A percentile compares a stretch with the other conserved stretches of the same genome.
These are phyloP conservation scores for Auriscalpium vulgare DNA, from an alignment of 768 basidiomycete species.

Conservation along the genomic window DNA sequence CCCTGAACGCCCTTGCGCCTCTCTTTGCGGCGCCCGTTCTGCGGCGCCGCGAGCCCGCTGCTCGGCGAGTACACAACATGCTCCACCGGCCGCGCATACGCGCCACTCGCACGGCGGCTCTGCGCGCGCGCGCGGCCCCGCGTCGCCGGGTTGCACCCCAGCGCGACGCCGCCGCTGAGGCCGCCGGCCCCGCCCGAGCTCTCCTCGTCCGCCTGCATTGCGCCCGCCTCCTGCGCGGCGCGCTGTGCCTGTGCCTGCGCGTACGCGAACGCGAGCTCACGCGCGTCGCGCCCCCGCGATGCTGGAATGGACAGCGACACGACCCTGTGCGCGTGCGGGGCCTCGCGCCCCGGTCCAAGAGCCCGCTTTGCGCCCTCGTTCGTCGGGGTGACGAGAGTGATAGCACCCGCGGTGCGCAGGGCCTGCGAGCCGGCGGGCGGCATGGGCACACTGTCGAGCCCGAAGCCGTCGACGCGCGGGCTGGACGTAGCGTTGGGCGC, in stretches of 20 bases:
- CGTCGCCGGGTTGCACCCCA: slow-evolving; percentile 4
- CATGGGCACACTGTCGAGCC: slow-evolving; percentile 3
- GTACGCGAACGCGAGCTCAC: not conserved
- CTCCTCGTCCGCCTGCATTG: slow-evolving; percentile 2
- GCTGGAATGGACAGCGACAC: slow-evolving; percentile 1
- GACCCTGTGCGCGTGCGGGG: slow-evolving; percentile 1
- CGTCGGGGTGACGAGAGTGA: no score
- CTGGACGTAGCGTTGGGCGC: slow-evolving; percentile 13
- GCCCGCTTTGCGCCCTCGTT: no score
- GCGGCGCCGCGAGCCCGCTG: not conserved
- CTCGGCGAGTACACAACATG: slow-evolving; percentile 10
- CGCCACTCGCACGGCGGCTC: slow-evolving; percentile 1
- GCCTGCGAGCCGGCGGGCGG: not conserved
- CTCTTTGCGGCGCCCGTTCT: not conserved
- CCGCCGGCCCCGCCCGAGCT: slow-evolving; percentile 6
- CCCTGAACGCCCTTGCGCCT: not conserved
- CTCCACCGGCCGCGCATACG: slow-evolving; percentile 12
- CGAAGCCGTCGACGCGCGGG: slow-evolving; percentile 4
- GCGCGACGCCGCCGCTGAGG: slow-evolving; percentile 10
- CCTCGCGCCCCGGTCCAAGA: no score
- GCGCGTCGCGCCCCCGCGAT: slow-evolving; percentile 1
- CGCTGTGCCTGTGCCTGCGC: slow-evolving; percentile 2
- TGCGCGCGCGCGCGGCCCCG: slow-evolving; percentile 5
- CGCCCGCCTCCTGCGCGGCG: slow-evolving; percentile 4
- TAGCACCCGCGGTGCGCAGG: no score